These are phyloP conservation scores for Pulchroboletus neoregius DNA, from an alignment of 1,284 basidiomycete species.

Conservation along the genomic window DNA sequence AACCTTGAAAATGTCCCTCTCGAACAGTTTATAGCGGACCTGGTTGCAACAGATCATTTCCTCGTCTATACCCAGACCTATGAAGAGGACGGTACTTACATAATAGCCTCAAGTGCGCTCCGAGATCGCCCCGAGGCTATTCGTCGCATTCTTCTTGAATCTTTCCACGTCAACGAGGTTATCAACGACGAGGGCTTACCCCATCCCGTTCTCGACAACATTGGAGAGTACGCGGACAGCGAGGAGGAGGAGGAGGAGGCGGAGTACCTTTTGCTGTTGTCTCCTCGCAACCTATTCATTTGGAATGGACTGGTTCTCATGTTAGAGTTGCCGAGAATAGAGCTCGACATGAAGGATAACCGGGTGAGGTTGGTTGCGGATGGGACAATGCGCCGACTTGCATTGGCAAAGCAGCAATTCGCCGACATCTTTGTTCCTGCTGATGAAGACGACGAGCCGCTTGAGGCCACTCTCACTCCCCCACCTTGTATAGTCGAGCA, in stretches of 20 bases:
- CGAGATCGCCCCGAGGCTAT: slow-evolving; percentile 82
- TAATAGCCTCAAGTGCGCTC: slow-evolving; percentile 83
- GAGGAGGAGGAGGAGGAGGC: slow-evolving; percentile 54
- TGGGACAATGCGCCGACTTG: slow-evolving; percentile 76
- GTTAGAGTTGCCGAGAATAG: slow-evolving; percentile 64
- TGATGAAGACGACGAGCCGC: slow-evolving; percentile 57
- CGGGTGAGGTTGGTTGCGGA: slow-evolving; percentile 85
- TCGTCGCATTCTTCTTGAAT: slow-evolving; percentile 77
- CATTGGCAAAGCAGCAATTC: slow-evolving; percentile 78
- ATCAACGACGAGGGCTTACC: slow-evolving; percentile 49
- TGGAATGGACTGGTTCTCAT: slow-evolving; percentile 92
- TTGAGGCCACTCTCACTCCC: slow-evolving; percentile 42
- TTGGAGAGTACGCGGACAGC: slow-evolving; percentile 46
- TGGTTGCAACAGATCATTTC: slow-evolving; percentile 89
- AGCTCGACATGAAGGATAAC: slow-evolving; percentile 79
- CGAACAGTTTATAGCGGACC: slow-evolving; percentile 74
- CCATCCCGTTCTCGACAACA: slow-evolving; percentile 44
- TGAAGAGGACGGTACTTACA: slow-evolving; percentile 92
- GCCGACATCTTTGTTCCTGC: slow-evolving; percentile 57
- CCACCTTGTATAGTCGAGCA: slow-evolving; percentile 72
- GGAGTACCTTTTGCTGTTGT: slow-evolving; percentile 81
- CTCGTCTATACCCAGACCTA: slow-evolving; percentile 89
- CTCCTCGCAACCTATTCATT: slow-evolving; percentile 83
- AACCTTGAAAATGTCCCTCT: slow-evolving; percentile 78
- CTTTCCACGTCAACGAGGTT: slow-evolving; percentile 73